Conservation (phyloP, 306 rosid genomes). For the Pyrus pyrifolia region DNA sequence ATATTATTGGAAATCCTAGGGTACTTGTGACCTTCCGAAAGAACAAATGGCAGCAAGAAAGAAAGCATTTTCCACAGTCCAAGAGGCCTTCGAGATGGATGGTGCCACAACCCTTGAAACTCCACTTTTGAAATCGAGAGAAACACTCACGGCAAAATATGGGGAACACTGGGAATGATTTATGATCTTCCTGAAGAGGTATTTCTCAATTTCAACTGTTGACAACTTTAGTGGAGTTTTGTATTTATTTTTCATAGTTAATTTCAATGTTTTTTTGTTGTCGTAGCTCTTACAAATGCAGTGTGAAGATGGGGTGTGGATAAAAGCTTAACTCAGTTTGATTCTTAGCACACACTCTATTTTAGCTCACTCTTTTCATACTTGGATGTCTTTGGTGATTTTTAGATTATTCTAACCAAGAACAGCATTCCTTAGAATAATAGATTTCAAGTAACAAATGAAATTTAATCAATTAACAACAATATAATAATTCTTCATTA, state of each 20-base stretch:
- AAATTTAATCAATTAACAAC: too few species aligned
- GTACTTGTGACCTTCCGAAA: slow-evolving; percentile 88
- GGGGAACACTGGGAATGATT: slow-evolving; percentile 90
- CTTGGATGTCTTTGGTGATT: not conserved
- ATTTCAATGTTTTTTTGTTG: not conserved
- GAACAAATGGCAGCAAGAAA: slow-evolving; percentile 90
- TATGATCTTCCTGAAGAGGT: slow-evolving; percentile 99
- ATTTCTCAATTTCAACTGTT: not conserved
- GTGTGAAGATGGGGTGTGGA: not conserved
- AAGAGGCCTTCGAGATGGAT: slow-evolving; percentile 83
- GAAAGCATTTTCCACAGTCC: slow-evolving; percentile 72
- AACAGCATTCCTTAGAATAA: not conserved
- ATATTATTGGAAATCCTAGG: slow-evolving; percentile 39
- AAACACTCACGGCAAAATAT: slow-evolving; percentile 87
- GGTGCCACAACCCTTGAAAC: slow-evolving; percentile 96
- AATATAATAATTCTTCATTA: too few species aligned
- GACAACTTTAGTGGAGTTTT: not conserved
- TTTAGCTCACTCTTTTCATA: not conserved
- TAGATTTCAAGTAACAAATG: too few species aligned
- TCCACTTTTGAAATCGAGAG: slow-evolving; percentile 87
- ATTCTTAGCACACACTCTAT: not conserved
- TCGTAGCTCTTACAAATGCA: not conserved
- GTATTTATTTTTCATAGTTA: not conserved
- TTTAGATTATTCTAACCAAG: not conserved
- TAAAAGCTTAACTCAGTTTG: not conserved